Conservation (phyloP, 225 moss, liverwort and hornwort genomes). For the Climacium dendroides region DNA sequence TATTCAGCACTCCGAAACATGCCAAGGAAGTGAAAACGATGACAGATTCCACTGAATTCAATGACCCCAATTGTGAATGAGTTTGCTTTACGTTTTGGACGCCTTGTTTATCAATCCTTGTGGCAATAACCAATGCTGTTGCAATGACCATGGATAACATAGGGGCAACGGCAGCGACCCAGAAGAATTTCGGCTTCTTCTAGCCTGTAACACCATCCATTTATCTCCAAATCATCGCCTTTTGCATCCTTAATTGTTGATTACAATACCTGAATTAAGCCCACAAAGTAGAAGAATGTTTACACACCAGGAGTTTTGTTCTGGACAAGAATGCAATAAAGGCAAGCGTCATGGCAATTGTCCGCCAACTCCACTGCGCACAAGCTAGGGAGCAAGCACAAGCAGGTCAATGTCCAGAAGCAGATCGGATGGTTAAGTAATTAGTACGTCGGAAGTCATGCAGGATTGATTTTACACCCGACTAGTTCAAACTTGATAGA, state of each 20-base stretch:
- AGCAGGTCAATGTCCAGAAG: background rate
- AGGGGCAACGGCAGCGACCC: constrained; percentile 45
- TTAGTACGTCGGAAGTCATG: too few species aligned
- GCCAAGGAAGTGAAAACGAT: background rate
- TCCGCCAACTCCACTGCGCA: constrained; percentile 20
- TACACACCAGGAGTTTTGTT: constrained; percentile 2
- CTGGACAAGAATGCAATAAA: constrained; percentile 32
- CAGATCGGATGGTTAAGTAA: background rate
- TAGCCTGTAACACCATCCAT: constrained; percentile 10
- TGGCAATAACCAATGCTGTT: constrained; percentile 34
- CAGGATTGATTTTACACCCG: background rate
- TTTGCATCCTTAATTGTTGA: background rate
- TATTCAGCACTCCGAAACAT: background rate
- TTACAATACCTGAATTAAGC: background rate
- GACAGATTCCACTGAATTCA: background rate
- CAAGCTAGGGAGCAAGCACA: background rate
- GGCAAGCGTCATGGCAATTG: constrained; percentile 20
- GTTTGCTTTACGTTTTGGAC: constrained; percentile 31
- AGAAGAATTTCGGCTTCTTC: constrained; percentile 38
- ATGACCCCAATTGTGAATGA: background rate
- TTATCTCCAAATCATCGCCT: background rate
- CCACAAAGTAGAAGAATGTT: background rate
- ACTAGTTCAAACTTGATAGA: background rate
- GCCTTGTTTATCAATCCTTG: constrained; percentile 37
- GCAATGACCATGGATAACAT: constrained; percentile 32